These are phyloP conservation scores for Fusarium domesticum DNA, from an alignment of 2,329 filamentous ascomycete genomes.

Conservation along the genomic window DNA sequence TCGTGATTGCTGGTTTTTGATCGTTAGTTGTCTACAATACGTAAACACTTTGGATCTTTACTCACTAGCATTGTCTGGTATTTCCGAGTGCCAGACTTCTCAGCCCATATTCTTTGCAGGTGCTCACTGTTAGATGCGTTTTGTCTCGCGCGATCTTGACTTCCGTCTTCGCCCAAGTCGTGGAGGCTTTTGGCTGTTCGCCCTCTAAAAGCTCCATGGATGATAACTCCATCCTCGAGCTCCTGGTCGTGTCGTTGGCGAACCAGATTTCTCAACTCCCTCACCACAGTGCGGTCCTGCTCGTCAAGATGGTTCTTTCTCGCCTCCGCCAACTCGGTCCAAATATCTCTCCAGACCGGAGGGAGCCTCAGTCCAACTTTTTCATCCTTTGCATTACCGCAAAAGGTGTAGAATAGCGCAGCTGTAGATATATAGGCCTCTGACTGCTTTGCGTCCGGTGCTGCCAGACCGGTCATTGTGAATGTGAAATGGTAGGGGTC, in stretches of 20 bases:
- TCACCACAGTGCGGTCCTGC: slow-evolving; percentile 66
- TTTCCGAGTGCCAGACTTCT: slow-evolving; percentile 54
- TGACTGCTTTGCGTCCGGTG: slow-evolving; percentile 74
- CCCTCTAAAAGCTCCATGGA: slow-evolving; percentile 73
- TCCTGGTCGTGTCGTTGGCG: slow-evolving; percentile 66
- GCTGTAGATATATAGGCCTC: slow-evolving; percentile 81
- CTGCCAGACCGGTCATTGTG: slow-evolving; percentile 71
- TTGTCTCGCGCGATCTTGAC: slow-evolving; percentile 43
- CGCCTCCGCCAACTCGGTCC: slow-evolving; percentile 70
- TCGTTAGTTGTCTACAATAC: slow-evolving; percentile 4
- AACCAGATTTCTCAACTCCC: slow-evolving; percentile 67
- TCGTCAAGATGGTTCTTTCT: slow-evolving; percentile 70
- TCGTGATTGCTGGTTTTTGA: slow-evolving; percentile 51
- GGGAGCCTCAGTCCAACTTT: slow-evolving; percentile 79
- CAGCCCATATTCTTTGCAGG: slow-evolving; percentile 57
- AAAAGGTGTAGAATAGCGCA: slow-evolving; percentile 78
- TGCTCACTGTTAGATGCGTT: slow-evolving; percentile 43
- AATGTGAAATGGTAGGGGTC: slow-evolving; percentile 58
- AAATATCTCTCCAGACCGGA: slow-evolving; percentile 78
- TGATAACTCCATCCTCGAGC: slow-evolving; percentile 69
- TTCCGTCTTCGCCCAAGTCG: slow-evolving; percentile 49
- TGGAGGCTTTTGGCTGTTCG: slow-evolving; percentile 47
- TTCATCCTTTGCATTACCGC: slow-evolving; percentile 75
- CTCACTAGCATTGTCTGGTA: slow-evolving; percentile 77
- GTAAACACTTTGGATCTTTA: slow-evolving; percentile 1